Conservation (phyloP, 2,329 filamentous ascomycete genomes). For the Aspergillus tanneri region DNA sequence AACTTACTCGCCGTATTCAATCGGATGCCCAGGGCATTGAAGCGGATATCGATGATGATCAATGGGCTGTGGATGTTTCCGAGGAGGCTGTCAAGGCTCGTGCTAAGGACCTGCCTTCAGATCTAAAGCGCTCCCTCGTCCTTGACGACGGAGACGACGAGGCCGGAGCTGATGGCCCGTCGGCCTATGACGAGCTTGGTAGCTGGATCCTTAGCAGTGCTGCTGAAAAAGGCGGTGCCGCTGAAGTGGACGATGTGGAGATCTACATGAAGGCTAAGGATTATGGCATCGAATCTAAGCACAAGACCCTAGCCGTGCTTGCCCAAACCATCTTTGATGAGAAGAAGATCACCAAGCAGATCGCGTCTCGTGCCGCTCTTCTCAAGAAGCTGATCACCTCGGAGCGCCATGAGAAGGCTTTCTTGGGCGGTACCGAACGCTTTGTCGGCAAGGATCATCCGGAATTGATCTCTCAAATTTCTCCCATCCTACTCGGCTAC, state of each 20-base stretch:
- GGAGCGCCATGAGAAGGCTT: constrained; percentile 91
- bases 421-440: constrained; percentile 92
- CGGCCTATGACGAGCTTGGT: constrained; percentile 83
- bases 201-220: constrained; percentile 83
- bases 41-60: constrained; percentile 64
- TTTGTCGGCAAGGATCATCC: constrained; percentile 81
- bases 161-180: constrained; percentile 75
- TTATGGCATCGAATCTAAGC: constrained; percentile 88
- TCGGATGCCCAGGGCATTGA: constrained; percentile 71
- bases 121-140: constrained; percentile 89
- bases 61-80: constrained; percentile 97
- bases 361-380: constrained; percentile 77
- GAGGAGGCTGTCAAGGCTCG: constrained; percentile 93
- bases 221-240: constrained; percentile 67
- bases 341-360: constrained; percentile 83
- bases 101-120: constrained; percentile 86
- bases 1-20: constrained; percentile 75
- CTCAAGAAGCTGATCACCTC: constrained; percentile 90
- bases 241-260: constrained; percentile 80
- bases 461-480: constrained; percentile 72
- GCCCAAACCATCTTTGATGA: constrained; percentile 93
- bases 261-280: constrained; percentile 98
- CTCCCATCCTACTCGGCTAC: constrained; percentile 82
- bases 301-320: constrained; percentile 87
- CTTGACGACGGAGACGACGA: constrained; percentile 77